These are phyloP conservation scores for Sarocladium strictum DNA, from an alignment of 2,329 filamentous ascomycete genomes.

Conservation along the genomic window DNA sequence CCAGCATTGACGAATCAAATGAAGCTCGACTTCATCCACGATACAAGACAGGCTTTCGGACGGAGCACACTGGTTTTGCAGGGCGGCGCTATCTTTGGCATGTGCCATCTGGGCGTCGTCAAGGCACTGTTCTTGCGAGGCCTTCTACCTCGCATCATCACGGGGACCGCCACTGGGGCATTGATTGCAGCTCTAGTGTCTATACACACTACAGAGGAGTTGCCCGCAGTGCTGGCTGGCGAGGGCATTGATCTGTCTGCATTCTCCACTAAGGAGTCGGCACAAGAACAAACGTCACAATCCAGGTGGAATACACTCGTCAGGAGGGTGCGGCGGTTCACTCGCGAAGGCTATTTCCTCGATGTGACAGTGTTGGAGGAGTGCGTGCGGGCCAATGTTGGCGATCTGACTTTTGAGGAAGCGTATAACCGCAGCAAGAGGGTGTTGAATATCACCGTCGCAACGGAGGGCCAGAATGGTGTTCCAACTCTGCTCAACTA, in stretches of 20 bases:
- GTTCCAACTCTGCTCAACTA: constrained; percentile 87
- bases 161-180: constrained; percentile 84
- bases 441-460: constrained; percentile 87
- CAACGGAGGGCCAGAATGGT: constrained; percentile 65
- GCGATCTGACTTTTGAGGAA: constrained; percentile 88
- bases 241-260: constrained; percentile 78
- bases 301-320: constrained; percentile 53
- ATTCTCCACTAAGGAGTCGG: constrained; percentile 47
- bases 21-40: constrained; percentile 81
- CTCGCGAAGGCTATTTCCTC: constrained; percentile 73
- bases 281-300: constrained; percentile 31
- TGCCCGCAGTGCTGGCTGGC: constrained; percentile 69
- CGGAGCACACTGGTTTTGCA: constrained; percentile 80
- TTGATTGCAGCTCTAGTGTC: constrained; percentile 84
- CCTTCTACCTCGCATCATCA: constrained; percentile 81
- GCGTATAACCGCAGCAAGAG: constrained; percentile 81
- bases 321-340: constrained; percentile 63
- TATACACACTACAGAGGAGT: constrained; percentile 79
- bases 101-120: constrained; percentile 86
- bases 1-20: constrained; percentile 58
- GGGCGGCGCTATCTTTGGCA: constrained; percentile 83
- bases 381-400: constrained; percentile 78
- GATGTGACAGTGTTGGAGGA: constrained; percentile 78
- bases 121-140: constrained; percentile 79
- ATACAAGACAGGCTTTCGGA: constrained; percentile 83